These are phyloP conservation scores for Monilinia fructicola DNA, from an alignment of 2,329 filamentous ascomycete genomes.

Conservation along the genomic window DNA sequence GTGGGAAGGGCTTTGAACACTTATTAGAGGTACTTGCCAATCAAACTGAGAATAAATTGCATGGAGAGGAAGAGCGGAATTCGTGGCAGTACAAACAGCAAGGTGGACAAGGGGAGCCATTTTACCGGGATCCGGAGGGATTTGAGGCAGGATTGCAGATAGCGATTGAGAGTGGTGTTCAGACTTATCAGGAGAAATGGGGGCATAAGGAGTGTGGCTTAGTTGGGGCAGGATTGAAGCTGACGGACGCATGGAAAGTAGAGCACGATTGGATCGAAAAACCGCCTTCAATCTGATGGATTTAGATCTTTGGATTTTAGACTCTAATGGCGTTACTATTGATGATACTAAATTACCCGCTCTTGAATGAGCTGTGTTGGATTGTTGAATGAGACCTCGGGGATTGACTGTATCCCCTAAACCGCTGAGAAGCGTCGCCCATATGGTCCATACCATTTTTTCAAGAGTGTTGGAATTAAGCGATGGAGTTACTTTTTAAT, in stretches of 20 bases:
- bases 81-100: conserved; percentile 53
- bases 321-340: neutral
- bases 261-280: conserved; percentile 43
- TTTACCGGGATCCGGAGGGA: conserved; percentile 50
- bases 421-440: no score
- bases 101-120: conserved; percentile 55
- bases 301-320: neutral
- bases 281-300: neutral
- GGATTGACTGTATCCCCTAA: no score
- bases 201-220: conserved; percentile 48
- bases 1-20: conserved; percentile 37
- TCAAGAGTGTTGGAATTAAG: no score
- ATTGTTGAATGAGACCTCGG: neutral
- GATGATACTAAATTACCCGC: neutral
- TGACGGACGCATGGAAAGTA: conserved; percentile 49
- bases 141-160: conserved; percentile 48
- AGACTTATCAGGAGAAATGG: conserved; percentile 48
- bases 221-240: conserved; percentile 41
- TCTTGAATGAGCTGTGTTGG: neutral
- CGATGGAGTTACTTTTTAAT: no score
- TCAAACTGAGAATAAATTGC: conserved; percentile 35
- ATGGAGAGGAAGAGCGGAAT: conserved; percentile 44
- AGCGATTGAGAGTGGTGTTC: conserved; percentile 47
- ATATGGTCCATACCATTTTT: no score
- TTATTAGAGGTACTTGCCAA: conserved; percentile 38